Evolutionary conservation across 2,329 filamentous ascomycete genomes (phyloP).

Genomic region (Neonectria punicea): DNA sequence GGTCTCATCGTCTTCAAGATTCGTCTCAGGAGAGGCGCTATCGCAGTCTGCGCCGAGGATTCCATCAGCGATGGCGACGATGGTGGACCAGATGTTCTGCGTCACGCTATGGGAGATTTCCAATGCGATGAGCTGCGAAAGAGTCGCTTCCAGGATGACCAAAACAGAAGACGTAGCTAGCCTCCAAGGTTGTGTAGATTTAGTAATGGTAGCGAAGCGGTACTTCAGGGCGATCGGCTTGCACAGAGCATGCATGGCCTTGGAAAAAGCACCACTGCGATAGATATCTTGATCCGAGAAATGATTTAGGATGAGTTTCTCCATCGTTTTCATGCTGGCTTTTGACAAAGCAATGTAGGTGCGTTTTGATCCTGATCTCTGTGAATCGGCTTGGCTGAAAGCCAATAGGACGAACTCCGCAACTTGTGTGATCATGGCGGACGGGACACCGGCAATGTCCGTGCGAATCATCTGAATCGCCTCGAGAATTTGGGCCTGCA

Average conservation of each 20-base stretch:
- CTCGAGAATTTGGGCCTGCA: conserved; percentile 77
- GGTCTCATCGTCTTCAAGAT: conserved; percentile 74
- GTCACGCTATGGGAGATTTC: conserved; percentile 57
- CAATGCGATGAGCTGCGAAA: conserved; percentile 67
- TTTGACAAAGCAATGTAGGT: conserved; percentile 94
- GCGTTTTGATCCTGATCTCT: conserved; percentile 61
- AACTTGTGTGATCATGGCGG: conserved; percentile 74
- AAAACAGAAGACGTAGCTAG: conserved; percentile 79
- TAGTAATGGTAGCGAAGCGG: conserved; percentile 76
- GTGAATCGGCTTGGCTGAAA: conserved; percentile 59
- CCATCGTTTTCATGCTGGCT: conserved; percentile 77
- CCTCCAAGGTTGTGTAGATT: conserved; percentile 79
- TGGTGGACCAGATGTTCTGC: conserved; percentile 74
- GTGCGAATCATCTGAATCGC: conserved; percentile 75
- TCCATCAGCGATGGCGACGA: conserved; percentile 74
- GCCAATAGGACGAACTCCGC: conserved; percentile 78
- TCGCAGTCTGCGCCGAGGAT: conserved; percentile 73
- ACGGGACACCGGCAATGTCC: conserved; percentile 71
- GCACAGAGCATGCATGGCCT: conserved; percentile 73
- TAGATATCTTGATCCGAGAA: conserved; percentile 75
- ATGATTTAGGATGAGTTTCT: conserved; percentile 68
- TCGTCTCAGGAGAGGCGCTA: conserved; percentile 54
- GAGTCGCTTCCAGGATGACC: conserved; percentile 72
- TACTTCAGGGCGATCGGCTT: conserved; percentile 84
- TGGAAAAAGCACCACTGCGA: conserved; percentile 71